Percentiles rank a stretch among this genome's conserved stretches.
Conservation (phyloP, 805 yeast genomes). For the Metschnikowia gruessii region DNA sequence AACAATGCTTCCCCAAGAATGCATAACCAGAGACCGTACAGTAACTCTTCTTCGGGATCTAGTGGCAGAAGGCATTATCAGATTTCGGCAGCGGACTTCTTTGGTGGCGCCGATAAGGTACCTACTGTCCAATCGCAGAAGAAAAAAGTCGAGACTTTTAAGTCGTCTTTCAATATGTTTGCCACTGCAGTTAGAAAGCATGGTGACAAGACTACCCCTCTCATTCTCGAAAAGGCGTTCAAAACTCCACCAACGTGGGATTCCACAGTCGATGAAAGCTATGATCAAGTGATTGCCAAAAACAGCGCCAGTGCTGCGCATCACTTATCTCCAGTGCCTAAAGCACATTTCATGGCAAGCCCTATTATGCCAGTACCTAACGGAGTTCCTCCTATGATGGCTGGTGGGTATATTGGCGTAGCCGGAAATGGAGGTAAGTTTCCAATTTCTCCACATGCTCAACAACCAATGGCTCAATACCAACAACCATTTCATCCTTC, state of each 20-base stretch:
- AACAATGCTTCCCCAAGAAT: slow-evolving; percentile 36
- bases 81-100: slow-evolving; percentile 41
- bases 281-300: slow-evolving; percentile 50
- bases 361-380: slow-evolving; percentile 26
- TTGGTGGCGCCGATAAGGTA: slow-evolving; percentile 37
- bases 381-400: slow-evolving; percentile 24
- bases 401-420: slow-evolving; percentile 12
- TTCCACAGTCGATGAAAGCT: slow-evolving; percentile 54
- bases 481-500: slow-evolving; percentile 40
- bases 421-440: slow-evolving; percentile 16
- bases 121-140: slow-evolving; percentile 39
- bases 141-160: slow-evolving; percentile 37
- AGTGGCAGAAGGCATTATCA: slow-evolving; percentile 31
- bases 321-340: slow-evolving; percentile 20
- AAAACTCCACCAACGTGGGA: slow-evolving; percentile 79
- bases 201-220: slow-evolving; percentile 21
- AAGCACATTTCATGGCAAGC: slow-evolving; percentile 30
- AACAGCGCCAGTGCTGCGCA: slow-evolving; percentile 11
- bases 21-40: slow-evolving; percentile 31
- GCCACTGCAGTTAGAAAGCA: slow-evolving; percentile 40
- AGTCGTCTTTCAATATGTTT: slow-evolving; percentile 51
- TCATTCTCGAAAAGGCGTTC: slow-evolving; percentile 58
- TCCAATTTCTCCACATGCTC: slow-evolving; percentile 32
- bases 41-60: slow-evolving; percentile 19
- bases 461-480: slow-evolving; percentile 32